Evolutionary conservation across 768 basidiomycete species (phyloP).

Genomic region (Agaricus blazei): DNA sequence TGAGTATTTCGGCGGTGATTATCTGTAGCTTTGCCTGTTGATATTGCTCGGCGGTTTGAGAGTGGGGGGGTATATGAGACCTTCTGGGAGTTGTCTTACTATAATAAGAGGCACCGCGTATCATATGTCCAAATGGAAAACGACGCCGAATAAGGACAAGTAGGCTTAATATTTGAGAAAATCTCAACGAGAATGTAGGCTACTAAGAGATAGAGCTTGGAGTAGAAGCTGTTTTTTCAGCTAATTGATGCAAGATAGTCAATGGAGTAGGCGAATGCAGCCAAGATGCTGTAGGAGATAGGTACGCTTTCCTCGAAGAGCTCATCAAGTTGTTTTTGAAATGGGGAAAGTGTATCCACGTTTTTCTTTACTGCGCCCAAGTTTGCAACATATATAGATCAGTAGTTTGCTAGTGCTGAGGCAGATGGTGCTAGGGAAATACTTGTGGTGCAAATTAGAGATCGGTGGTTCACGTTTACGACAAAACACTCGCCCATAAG

Average conservation of each 20-base stretch:
- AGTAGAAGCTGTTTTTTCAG: conserved; percentile 9
- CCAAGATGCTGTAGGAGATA: conserved; percentile 23
- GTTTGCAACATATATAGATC: neutral
- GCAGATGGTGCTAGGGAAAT: conserved; percentile 31
- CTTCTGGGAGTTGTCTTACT: conserved; percentile 23
- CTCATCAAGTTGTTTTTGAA: conserved; percentile 23
- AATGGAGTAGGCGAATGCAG: conserved; percentile 27
- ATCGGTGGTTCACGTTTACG: no score
- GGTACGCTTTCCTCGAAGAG: conserved; percentile 31
- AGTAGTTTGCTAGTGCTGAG: conserved; percentile 20
- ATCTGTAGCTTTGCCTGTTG: neutral
- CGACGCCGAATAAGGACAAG: conserved; percentile 19
- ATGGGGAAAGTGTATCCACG: conserved; percentile 8
- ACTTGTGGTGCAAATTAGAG: conserved; percentile 21
- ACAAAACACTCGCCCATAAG: no score
- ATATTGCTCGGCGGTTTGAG: conserved; percentile 19
- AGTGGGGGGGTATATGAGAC: conserved; percentile 30
- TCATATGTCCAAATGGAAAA: conserved; percentile 16
- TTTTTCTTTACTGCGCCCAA: neutral
- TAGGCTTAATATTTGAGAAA: conserved; percentile 15
- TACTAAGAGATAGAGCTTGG: no score
- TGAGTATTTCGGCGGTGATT: conserved; percentile 9
- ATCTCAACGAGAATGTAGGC: conserved; percentile 11
- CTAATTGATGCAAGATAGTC: conserved; percentile 30
- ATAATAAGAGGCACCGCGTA: conserved; percentile 21